phyloP scores from a whole-genome alignment of 2,329 filamentous ascomycete genomes.

The Lecanicillium sp. region DNA sequence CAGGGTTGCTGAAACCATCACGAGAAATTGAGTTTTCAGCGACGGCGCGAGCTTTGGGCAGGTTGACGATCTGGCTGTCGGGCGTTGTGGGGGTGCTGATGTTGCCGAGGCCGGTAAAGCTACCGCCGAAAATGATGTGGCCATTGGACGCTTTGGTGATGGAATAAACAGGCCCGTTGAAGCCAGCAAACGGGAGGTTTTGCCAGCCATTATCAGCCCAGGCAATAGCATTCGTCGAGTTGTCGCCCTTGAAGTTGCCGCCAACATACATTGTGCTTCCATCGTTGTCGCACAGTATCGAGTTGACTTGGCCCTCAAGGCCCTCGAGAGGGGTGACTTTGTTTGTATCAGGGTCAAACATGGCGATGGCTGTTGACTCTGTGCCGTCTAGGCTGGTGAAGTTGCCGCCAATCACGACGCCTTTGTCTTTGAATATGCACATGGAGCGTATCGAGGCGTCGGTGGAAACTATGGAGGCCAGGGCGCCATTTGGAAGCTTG shows the following conservation, averaged over 20 bases:
- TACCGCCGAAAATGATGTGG: slow-evolving; percentile 85
- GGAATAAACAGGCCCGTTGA: slow-evolving; percentile 84
- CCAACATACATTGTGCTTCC: slow-evolving; percentile 82
- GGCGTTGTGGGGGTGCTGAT: slow-evolving; percentile 51
- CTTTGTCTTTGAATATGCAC: slow-evolving; percentile 68
- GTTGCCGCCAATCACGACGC: slow-evolving; percentile 83
- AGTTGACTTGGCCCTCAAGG: slow-evolving; percentile 72
- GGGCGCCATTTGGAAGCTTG: slow-evolving; percentile 76
- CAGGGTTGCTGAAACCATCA: slow-evolving; percentile 63
- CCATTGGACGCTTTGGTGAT: slow-evolving; percentile 74
- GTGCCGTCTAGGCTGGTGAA: slow-evolving; percentile 82
- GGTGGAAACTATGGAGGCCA: slow-evolving; percentile 63
- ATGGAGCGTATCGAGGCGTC: slow-evolving; percentile 83
- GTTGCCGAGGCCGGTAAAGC: slow-evolving; percentile 83
- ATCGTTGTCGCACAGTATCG: slow-evolving; percentile 72
- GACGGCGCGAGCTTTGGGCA: slow-evolving; percentile 68
- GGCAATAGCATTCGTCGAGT: slow-evolving; percentile 83
- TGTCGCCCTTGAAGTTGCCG: slow-evolving; percentile 69
- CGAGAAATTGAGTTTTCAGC: slow-evolving; percentile 53
- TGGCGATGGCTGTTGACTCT: slow-evolving; percentile 68
- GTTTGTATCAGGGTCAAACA: slow-evolving; percentile 68
- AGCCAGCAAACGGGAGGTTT: slow-evolving; percentile 82
- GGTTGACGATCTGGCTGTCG: slow-evolving; percentile 74
- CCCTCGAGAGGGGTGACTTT: slow-evolving; percentile 68
- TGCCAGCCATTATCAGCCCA: slow-evolving; percentile 67